Evolutionary conservation across 495 filamentous ascomycete species (phyloP), one percentile per base, ranked within the genome.

Genomic region (Oleoguttula mirabilis): DNA sequence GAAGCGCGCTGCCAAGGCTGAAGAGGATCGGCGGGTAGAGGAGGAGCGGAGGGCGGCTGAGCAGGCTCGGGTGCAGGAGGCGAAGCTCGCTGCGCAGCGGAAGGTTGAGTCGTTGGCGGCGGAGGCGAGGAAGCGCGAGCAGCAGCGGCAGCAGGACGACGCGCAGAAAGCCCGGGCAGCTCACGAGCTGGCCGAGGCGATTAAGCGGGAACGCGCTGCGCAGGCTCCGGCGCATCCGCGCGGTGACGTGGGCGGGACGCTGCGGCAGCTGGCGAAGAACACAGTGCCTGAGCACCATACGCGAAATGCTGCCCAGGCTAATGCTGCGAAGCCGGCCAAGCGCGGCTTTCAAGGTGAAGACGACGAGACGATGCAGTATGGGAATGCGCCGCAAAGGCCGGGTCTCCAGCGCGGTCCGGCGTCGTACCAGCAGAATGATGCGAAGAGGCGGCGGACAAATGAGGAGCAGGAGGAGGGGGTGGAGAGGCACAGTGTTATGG

Each of bases 41-140:
- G 66, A 71, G 38, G 60, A 66, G 43, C 65, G 60, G 11, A 63
- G 62, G 27, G 71, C 70, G 43, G 62, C 64, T 19, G 68, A 72
- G 41, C 63, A 65, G 33, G 64, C 72, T 36, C 69, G 61, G 22
- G 65, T 70, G 22, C 64, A 76, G 37, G 59, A 87, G 41, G 65
- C 72, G 11, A 70, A 80, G 60, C 84, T 80, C 56, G 72, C 70
- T n/a, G 74, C 77, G 1, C 72, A 78, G 36, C 72, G 76, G 58
- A 76, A 80, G 74, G 55, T 72, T 70, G 44, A 66, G 35, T 34
- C 46, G 21, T 37, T 43, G 70, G 51, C 52, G 66, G 39, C 81
- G 79, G 48, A 79, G 82, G 78, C 84, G 36, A 81, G 66, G 30
- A 67, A 63, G 37, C 62, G 67, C 16, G 71, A 76, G 45, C 47